Base-by-base conservation (phyloP, 148 eudicot genomes). In the Rhododendron molle region DNA sequence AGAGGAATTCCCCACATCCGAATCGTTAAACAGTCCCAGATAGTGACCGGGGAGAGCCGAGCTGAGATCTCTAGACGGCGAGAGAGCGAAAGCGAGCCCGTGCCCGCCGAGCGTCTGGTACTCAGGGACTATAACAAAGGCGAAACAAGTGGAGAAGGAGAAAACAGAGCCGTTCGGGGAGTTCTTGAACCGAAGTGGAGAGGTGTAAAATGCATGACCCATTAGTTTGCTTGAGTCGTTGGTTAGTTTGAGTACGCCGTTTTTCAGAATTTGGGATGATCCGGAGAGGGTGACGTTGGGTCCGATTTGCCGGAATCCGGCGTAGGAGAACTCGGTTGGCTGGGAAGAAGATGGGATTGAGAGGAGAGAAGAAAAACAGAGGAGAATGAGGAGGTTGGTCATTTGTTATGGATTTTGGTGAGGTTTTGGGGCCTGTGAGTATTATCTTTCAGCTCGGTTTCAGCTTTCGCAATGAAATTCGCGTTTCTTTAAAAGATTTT, bases 31-130 rank as follows among this genome's bases (percentile, higher is more conserved):
- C 1, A 92, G 67, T 7, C 93, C 93, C 0, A 92, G 73, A 69
- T 87, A 90, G 21, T 88, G 89, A 47, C 85, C 78, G 34, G 91
- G 91, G 0, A 80, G 84, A 78, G 87, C 84, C 4, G 2, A 2
- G 2, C 16, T 12, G 32, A 89, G 78, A 30, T 84, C 82, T 3
- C 10, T 58, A 0, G 85, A 54, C 14, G 86, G 88, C 2, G 93
- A 32, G 23, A 93, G 47, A 0, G 83, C 83, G 80, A 93, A 93
- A 62, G 96, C 93, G 15, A 93, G 46, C 6, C 96, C 96, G 32
- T 92, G 94, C 40, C 93, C 96, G 0, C 93, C 91, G 21, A 93
- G 91, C 2, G 56, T 76, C 20, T 89, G 88, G 34, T 91, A 92
- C 84, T 90, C 81, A 0, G 94, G 92, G 26, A 83, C 86, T 15